Evolutionary conservation across 495 filamentous ascomycete species (phyloP), one percentile per base, ranked within the genome.

Genomic region (Oidiodendron maius): DNA sequence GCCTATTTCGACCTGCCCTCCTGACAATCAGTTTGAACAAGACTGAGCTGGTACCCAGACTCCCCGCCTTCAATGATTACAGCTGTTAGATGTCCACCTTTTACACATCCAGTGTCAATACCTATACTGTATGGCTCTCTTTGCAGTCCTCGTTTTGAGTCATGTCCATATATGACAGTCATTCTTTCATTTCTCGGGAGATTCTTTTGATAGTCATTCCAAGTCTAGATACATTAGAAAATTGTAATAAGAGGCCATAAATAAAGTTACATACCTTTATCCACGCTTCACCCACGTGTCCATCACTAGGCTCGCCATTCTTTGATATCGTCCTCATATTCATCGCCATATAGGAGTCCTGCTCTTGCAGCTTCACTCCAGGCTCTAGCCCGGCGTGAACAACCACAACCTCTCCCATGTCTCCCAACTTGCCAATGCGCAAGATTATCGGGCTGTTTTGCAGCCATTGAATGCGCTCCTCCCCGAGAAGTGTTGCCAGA

Each of bases 361-460:
- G 87, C 46, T 76, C 70, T 41, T 84, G 73, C 3, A 95, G 69
- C 0, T 73, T 62, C 5, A 95, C 69, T 0, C 77, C 84, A 0
- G 91, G 87, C 0, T 90, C 78, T 1, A 96, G 62, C 1, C 93
- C 93, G 0, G 76, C 93, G 68, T 98, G 93, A 3, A 90, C 90
- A 37, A 93, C 81, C 2, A 82, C 69, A 0, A 91, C 68, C 24
- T 82, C 69, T 25, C 69, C 73, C 61, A 90, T 64, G 10, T 65
- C 61, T 10, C 61, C 60, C n/a, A 91, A 57, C 4, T 64, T 51
- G 3, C 84, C 83, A 16, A 93, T 63, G 32, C 77, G 67, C 18
- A 96, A 70, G 48, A 95, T 89, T 1, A 94, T 69, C 4, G 91
- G 89, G 20, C 78, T 89, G 3, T 65, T 49, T 17, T 79, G 64